Evolutionary conservation across 352 stramenopile genomes (phyloP), one percentile per base, ranked within the genome.

Genomic region (Phytopythium aichiense): DNA sequence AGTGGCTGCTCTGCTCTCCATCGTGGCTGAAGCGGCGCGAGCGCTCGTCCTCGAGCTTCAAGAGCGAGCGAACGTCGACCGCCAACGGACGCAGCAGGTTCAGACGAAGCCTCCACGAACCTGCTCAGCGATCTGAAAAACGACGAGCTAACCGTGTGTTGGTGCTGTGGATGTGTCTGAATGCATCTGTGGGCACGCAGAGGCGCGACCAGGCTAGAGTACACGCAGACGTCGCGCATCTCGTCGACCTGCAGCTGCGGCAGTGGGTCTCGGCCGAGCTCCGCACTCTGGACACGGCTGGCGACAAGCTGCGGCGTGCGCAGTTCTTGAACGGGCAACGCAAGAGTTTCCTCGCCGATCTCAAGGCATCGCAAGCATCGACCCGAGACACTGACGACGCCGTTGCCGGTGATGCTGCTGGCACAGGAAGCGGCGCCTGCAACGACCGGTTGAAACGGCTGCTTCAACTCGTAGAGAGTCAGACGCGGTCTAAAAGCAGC

Each of bases 211-310:
- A 73, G 28, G 28, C 65, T 16, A 61, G 45, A 35, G 84, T 62
- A 2, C 50, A 67, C 11, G 61, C 63, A 9, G 82, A 67, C 23
- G 35, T 84, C 18, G 48, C 73, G 15, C 80, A 92, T 46, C 66
- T 69, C 13, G 71, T 92, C 28, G 83, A 90, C 43, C 60, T 90
- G 57, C 61, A 76, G 28, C 70, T 89, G 6, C 73, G 83, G 33
- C 72, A 73, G 30, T 88, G 79, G 77, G 77, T 91, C 66, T 82
- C 81, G 1, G 51, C 35, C 22, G 58, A 71, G 52, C 63, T 89
- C 52, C 67, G 37, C 64, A 0, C 31, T 68, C 23, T 50, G 50
- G 16, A 20, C 37, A 22, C 42, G 18, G 12, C 35, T 54, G 30
- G 58, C 30, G 40, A 63, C 16, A 68, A 64, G 46, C 46, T 23